These are phyloP conservation scores for Sphaceloma murrayae DNA, from an alignment of 2,329 filamentous ascomycete species.

Conservation along the genomic window DNA sequence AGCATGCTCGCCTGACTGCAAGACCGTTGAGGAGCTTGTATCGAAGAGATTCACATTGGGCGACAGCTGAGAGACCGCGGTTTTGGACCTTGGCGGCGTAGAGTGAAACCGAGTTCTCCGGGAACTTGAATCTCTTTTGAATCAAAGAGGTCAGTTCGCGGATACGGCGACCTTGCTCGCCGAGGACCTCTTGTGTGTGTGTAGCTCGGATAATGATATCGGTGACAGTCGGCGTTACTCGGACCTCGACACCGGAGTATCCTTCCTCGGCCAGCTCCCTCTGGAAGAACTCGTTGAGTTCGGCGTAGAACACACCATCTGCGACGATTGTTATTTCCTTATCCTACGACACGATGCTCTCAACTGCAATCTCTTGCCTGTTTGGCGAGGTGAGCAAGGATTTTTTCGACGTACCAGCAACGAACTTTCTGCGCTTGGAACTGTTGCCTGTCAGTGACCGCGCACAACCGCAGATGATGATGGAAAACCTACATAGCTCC, in stretches of 20 bases:
- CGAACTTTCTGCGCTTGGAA: slow-evolving; percentile 74
- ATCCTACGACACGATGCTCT: no score
- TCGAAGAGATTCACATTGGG: slow-evolving; percentile 99
- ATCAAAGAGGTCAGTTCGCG: slow-evolving; percentile 99
- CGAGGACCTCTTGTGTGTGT: slow-evolving; percentile 99
- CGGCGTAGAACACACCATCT: slow-evolving; percentile 99
- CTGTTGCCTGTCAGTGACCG: slow-evolving; percentile 36
- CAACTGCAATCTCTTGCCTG: slow-evolving; percentile 1
- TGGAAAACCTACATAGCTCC: slow-evolving; percentile 20
- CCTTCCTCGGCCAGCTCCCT: slow-evolving; percentile 99
- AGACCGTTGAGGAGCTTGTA: slow-evolving; percentile 99
- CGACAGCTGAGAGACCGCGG: slow-evolving; percentile 98
- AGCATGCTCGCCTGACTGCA: slow-evolving; percentile 96
- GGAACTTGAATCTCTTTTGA: slow-evolving; percentile 99
- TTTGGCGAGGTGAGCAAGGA: not conserved
- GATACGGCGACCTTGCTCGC: slow-evolving; percentile 99
- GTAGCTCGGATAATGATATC: slow-evolving; percentile 99
- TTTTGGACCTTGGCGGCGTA: slow-evolving; percentile 99
- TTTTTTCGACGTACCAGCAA: slow-evolving; percentile 35
- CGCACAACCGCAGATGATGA: not conserved
- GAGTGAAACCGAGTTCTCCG: slow-evolving; percentile 98
- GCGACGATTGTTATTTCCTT: slow-evolving; percentile 19
- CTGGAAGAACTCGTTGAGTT: slow-evolving; percentile 99
- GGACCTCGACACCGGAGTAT: slow-evolving; percentile 99
- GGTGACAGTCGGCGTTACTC: slow-evolving; percentile 98